Percentiles rank a stretch among this genome's conserved stretches.
phyloP scores from a whole-genome alignment of 371 early-diverging fungal species.

The Circinella minor region DNA sequence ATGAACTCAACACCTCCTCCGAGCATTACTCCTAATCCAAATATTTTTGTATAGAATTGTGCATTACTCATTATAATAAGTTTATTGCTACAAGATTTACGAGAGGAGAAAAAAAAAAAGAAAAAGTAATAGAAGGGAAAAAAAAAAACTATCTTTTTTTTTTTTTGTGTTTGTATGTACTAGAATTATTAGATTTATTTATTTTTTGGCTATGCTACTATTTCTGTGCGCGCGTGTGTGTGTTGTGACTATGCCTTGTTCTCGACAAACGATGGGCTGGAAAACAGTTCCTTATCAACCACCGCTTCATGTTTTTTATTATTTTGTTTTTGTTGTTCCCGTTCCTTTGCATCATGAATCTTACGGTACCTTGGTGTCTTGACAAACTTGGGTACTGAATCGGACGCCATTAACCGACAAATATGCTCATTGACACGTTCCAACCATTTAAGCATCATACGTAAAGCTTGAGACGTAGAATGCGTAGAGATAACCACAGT shows the following conservation, averaged over 20 bases:
- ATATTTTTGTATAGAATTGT: conserved; percentile 44
- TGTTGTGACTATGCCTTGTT: conserved; percentile 13
- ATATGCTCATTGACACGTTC: conserved; percentile 72
- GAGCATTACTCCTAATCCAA: conserved; percentile 39
- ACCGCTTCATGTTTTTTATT: background rate
- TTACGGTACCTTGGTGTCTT: conserved; percentile 67
- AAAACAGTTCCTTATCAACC: conserved; percentile 5
- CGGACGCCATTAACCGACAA: conserved; percentile 77
- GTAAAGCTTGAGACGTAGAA: conserved; percentile 41
- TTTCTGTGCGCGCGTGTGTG: too few species aligned
- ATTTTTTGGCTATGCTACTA: too few species aligned
- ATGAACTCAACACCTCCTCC: conserved; percentile 49
- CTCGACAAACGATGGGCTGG: conserved; percentile 3
- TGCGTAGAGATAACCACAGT: conserved; percentile 46
- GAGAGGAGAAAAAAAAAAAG: background rate
- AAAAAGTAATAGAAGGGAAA: background rate
- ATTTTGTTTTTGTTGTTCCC: conserved; percentile 6
- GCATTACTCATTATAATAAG: conserved; percentile 17
- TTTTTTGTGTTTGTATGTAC: background rate
- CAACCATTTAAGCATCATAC: conserved; percentile 61
- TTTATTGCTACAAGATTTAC: conserved; percentile 1
- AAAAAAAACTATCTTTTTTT: background rate
- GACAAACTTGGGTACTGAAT: conserved; percentile 81
- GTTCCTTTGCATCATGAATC: conserved; percentile 21
- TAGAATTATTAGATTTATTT: background rate